Conservation (phyloP, 345 rosid species). For the Turritis glabra region DNA sequence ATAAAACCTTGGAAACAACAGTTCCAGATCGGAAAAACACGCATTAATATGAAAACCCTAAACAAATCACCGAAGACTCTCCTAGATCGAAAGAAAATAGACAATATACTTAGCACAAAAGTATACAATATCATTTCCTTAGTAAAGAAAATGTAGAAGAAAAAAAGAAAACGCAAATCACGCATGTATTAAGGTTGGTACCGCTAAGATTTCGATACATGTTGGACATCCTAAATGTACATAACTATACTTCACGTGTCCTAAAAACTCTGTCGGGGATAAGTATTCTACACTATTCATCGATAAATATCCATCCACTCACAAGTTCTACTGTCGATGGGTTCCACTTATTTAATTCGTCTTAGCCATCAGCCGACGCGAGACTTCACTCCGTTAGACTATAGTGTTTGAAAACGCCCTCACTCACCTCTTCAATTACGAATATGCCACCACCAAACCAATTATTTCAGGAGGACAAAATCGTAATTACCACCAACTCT, state of each 20-base stretch:
- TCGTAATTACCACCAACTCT: background rate
- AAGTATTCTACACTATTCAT: background rate
- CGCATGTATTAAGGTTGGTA: background rate
- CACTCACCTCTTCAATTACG: background rate
- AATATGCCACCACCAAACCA: background rate
- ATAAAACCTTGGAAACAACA: too few relatives aligned
- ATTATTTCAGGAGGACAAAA: background rate
- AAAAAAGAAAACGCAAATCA: constrained; percentile 14
- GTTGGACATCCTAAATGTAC: background rate
- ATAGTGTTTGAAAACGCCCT: background rate
- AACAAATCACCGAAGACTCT: too few relatives aligned
- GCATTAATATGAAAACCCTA: too few relatives aligned
- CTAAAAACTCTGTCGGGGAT: constrained; percentile 16
- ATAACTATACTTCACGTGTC: constrained; percentile 24
- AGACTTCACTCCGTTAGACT: constrained; percentile 14
- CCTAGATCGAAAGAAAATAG: too few relatives aligned
- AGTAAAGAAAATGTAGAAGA: background rate
- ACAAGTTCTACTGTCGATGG: background rate
- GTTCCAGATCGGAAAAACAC: too few relatives aligned
- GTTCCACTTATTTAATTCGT: background rate
- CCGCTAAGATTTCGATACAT: constrained; percentile 5
- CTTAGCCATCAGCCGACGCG: constrained; percentile 30
- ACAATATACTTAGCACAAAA: background rate
- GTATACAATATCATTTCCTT: background rate
- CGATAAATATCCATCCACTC: background rate